Percentiles rank a stretch among this genome's conserved stretches.
Conservation (phyloP, 345 rosid species). For the Euphorbia pulcherrima region DNA sequence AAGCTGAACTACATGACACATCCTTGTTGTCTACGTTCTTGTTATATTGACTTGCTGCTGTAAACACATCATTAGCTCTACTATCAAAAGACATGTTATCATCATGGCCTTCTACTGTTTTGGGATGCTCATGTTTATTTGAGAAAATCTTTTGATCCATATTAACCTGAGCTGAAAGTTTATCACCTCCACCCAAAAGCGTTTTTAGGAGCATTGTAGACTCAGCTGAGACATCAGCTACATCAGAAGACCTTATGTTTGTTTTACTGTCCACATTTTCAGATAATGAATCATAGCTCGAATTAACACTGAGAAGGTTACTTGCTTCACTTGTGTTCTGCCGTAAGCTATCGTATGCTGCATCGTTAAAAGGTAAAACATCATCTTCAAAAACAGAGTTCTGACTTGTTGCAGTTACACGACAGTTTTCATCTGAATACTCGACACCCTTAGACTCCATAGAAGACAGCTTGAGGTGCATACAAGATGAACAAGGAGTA, state of each 20-base stretch:
- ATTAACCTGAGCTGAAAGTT: constrained; percentile 24
- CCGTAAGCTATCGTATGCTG: constrained; percentile 33
- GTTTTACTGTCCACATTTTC: constrained; percentile 63
- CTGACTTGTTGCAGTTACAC: constrained; percentile 47
- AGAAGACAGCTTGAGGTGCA: constrained; percentile 47
- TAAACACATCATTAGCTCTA: constrained; percentile 31
- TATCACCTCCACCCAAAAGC: constrained; percentile 26
- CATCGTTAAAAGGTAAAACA: constrained; percentile 23
- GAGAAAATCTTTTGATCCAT: constrained; percentile 34
- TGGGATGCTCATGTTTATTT: constrained; percentile 30
- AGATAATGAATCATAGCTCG: constrained; percentile 53
- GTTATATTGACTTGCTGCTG: constrained; percentile 24
- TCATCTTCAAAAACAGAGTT: constrained; percentile 51
- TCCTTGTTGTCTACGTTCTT: constrained; percentile 40
- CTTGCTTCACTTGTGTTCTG: constrained; percentile 58
- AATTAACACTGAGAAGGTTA: constrained; percentile 42
- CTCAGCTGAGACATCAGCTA: constrained; percentile 38
- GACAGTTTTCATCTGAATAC: constrained; percentile 62
- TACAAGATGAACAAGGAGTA: constrained; percentile 83
- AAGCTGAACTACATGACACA: constrained; percentile 36
- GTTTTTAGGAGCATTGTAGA: constrained; percentile 33
- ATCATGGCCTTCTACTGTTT: constrained; percentile 53
- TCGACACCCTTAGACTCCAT: constrained; percentile 56
- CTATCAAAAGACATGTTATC: constrained; percentile 49
- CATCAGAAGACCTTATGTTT: constrained; percentile 37